Evolutionary conservation across 2,329 filamentous ascomycete genomes (phyloP), one percentile per base, ranked within the genome.

Genomic region (Meredithiella fracta): DNA sequence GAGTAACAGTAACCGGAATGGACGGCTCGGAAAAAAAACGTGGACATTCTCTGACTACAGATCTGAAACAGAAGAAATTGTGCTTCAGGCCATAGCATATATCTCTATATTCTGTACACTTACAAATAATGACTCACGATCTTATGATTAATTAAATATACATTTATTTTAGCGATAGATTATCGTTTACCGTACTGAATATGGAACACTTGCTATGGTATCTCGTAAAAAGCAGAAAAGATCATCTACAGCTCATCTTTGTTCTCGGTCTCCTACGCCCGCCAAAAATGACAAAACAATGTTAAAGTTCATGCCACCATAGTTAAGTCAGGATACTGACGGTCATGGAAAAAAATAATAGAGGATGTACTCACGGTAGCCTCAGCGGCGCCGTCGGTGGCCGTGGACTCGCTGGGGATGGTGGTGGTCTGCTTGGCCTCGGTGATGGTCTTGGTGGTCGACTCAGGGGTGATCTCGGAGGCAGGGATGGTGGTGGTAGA

Each of bases 61-160:
- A 77, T 60, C 73, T 72, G 2, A 70, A 68, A 58, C 74, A 77
- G 62, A 76, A 70, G 62, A 77, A 72, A 62, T 67, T 80, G 0
- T 73, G 69, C 57, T 80, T 80, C 65, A 69, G 73, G n/a, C n/a
- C n/a, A 56, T 75, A 62, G 62, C 42, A 22, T 51, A 53, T 17
- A 53, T 5, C 22, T 20, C 17, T 40, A 40, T 53, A 38, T 49
- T 49, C 2, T 49, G 11, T 26, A 26, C 5, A 34, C 11, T 11
- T 34, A 34, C 11, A 5, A 34, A 34, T 34, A 11, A 34, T 11
- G 29, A 34, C 29, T 34, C 11, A 34, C 11, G 29, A 34, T 11
- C 29, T 11, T 11, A 5, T 34, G 29, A 5, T 34, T 11, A 5
- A 34, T 34, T 34, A 22, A 44, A 53, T 17, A 53, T 14, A 40